phyloP scores from a whole-genome alignment of 2,329 filamentous ascomycete genomes.

The Fusarium subtropicale region DNA sequence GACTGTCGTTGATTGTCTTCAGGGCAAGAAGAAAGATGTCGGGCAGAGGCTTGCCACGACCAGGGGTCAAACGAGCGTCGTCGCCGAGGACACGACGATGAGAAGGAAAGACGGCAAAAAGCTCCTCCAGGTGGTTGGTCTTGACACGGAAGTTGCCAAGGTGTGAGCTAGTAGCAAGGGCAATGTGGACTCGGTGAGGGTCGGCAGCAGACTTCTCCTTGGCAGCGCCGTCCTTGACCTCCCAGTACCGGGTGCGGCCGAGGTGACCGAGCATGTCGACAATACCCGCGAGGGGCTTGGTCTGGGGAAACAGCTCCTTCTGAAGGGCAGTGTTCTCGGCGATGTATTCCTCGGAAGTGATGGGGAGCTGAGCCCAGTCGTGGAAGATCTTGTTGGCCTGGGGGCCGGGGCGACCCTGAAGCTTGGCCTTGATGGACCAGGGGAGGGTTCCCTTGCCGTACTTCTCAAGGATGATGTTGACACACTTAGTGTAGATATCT shows the following conservation, averaged over 20 bases:
- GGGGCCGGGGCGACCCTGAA: constrained; percentile 71
- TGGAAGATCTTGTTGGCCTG: constrained; percentile 68
- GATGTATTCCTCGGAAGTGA: constrained; percentile 75
- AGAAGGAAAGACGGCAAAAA: constrained; percentile 74
- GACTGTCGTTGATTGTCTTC: constrained; percentile 81
- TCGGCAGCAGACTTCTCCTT: constrained; percentile 27
- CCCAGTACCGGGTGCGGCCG: constrained; percentile 63
- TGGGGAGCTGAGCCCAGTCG: constrained; percentile 87
- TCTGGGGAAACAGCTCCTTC: constrained; percentile 75
- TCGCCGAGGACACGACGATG: constrained; percentile 86
- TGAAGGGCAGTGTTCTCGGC: constrained; percentile 72
- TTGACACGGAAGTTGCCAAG: constrained; percentile 80
- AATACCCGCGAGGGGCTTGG: constrained; percentile 84
- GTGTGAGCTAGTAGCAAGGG: constrained; percentile 86
- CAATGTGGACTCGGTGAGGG: constrained; percentile 74
- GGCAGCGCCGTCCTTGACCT: constrained; percentile 49
- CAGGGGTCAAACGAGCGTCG: constrained; percentile 78
- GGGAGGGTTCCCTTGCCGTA: constrained; percentile 82
- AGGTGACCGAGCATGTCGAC: constrained; percentile 73
- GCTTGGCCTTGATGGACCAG: constrained; percentile 92
- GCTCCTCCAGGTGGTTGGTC: constrained; percentile 68
- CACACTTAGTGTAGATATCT: constrained; percentile 85
- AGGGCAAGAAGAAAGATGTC: constrained; percentile 94
- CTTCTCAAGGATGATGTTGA: constrained; percentile 82
- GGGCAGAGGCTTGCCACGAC: constrained; percentile 91